Conservation (phyloP, 345 rosid genomes). For the Eucalyptus caleyi region DNA sequence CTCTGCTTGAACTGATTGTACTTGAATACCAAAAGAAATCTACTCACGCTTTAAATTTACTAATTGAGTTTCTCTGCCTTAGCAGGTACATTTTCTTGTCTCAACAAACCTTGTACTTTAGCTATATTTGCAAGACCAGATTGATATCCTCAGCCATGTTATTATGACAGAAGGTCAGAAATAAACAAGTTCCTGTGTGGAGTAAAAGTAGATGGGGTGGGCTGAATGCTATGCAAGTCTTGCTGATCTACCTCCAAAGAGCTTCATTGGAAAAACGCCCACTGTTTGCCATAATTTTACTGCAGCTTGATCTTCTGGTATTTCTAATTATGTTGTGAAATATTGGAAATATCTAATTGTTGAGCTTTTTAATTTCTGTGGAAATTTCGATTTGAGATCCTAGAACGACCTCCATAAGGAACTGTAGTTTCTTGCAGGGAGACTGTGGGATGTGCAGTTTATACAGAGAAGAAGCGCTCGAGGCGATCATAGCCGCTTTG, state of each 20-base stretch:
- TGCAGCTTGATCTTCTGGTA: constrained; percentile 64
- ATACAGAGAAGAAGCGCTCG: constrained; percentile 56
- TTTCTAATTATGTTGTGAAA: neutral
- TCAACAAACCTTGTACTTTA: neutral
- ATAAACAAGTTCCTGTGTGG: constrained; percentile 15
- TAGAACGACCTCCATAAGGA: neutral
- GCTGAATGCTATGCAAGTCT: constrained; percentile 41
- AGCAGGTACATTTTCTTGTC: constrained; percentile 16
- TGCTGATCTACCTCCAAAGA: constrained; percentile 30
- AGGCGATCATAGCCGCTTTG: constrained; percentile 23
- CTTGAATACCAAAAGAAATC: constrained; percentile 8
- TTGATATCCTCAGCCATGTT: neutral
- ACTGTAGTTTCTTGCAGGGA: constrained; percentile 34
- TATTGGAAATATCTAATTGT: neutral
- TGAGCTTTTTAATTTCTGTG: neutral
- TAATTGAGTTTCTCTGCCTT: constrained; percentile 37
- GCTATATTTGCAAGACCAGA: neutral
- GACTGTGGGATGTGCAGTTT: constrained; percentile 34
- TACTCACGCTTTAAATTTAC: constrained; percentile 11
- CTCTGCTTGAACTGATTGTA: constrained; percentile 40
- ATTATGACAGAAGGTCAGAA: constrained; percentile 24
- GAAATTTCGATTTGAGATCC: neutral
- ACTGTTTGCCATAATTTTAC: constrained; percentile 29
- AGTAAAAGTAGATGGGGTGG: constrained; percentile 31
- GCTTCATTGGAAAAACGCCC: constrained; percentile 40